Conservation (phyloP, 1,284 basidiomycete species). For the Microbotryum saponariae region DNA sequence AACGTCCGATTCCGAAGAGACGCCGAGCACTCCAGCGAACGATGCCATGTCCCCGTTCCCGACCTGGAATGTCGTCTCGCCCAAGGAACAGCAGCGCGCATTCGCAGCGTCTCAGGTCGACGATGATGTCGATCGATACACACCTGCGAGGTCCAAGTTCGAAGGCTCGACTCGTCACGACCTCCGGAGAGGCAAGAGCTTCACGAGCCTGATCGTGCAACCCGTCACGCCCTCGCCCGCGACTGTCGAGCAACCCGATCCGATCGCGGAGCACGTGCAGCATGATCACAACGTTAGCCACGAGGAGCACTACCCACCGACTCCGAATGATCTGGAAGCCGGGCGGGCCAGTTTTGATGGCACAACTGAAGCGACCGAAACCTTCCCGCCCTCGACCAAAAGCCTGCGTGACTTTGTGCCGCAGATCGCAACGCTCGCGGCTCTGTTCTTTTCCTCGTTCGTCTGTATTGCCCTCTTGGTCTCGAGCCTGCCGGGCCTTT, state of each 20-base stretch:
- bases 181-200: slow-evolving; percentile 24
- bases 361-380: neutral
- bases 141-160: neutral
- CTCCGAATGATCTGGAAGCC: slow-evolving; percentile 3
- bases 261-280: slow-evolving; percentile 3
- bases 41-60: neutral
- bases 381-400: slow-evolving; percentile 1
- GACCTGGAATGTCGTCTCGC: neutral
- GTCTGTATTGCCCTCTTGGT: slow-evolving; percentile 30
- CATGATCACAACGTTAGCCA: neutral
- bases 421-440: slow-evolving; percentile 32
- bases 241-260: slow-evolving; percentile 16
- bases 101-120: neutral
- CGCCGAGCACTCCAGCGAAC: neutral
- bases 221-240: slow-evolving; percentile 8
- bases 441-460: slow-evolving; percentile 34
- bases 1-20: neutral
- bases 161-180: slow-evolving; percentile 22
- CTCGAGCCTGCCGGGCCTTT: slow-evolving; percentile 25
- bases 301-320: slow-evolving; percentile 1
- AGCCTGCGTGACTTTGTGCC: slow-evolving; percentile 28
- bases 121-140: neutral
- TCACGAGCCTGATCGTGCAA: slow-evolving; percentile 24
- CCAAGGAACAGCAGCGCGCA: neutral
- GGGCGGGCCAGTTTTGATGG: slow-evolving; percentile 1